Percentiles rank a stretch among this genome's conserved stretches.
Evolutionary conservation across 805 yeast genomes (phyloP).

Genomic region (Lachancea sp.): DNA sequence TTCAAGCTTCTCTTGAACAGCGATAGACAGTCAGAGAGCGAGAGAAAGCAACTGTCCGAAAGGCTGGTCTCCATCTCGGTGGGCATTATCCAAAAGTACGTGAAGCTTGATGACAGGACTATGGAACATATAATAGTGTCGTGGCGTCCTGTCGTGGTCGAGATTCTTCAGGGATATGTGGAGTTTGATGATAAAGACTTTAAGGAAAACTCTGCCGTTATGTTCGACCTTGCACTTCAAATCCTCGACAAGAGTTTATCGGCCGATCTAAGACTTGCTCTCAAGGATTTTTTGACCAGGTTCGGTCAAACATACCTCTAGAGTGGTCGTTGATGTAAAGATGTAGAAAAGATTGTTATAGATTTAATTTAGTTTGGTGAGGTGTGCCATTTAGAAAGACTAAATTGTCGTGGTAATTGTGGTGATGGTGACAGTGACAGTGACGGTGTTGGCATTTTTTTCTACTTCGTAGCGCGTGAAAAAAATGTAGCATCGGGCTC

Average conservation of each 20-base stretch:
- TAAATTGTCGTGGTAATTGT: neutral
- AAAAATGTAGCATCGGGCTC: no score
- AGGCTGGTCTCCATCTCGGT: conserved; percentile 60
- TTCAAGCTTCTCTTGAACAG: conserved; percentile 57
- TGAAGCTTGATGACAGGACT: conserved; percentile 59
- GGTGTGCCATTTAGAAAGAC: no score
- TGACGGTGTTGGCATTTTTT: no score
- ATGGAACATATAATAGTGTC: conserved; percentile 77
- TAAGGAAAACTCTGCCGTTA: conserved; percentile 46
- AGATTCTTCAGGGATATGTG: conserved; percentile 74
- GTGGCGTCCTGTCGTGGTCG: conserved; percentile 90
- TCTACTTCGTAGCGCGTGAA: no score
- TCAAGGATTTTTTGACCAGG: conserved; percentile 52
- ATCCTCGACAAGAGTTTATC: conserved; percentile 57
- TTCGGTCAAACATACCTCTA: conserved; percentile 45
- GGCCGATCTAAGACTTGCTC: conserved; percentile 53
- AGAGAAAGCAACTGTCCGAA: conserved; percentile 45
- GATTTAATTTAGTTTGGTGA: neutral
- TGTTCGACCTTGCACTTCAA: conserved; percentile 53
- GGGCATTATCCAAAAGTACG: conserved; percentile 62
- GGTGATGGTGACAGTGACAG: neutral
- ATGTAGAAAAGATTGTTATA: neutral
- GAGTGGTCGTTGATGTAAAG: neutral
- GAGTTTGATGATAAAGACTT: conserved; percentile 74
- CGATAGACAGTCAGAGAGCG: conserved; percentile 31